Base-by-base conservation (phyloP, 495 filamentous ascomycete genomes). In the Aspergillus heteromorphus region DNA sequence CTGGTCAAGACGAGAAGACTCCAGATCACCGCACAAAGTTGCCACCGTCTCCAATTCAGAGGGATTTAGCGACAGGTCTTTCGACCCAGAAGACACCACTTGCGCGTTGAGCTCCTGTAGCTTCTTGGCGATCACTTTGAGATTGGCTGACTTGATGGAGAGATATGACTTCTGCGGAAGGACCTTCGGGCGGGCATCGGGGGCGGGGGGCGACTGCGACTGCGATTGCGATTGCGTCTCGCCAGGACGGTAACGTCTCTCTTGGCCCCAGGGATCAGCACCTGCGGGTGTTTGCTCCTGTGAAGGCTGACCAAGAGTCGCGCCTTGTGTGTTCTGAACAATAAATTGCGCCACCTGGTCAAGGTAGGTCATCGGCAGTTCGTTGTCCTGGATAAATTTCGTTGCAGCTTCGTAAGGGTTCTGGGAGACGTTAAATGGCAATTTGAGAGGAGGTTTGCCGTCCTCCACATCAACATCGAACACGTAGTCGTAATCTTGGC, bases 381-480 rank as follows among this genome's bases (percentile, higher is more conserved):
- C 88, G 56, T 99, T 97, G 59, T 92, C 86, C 53, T 83, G 79
- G 23, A 97, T 87, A 63, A 97, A 99, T 65, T 88, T 96, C 19
- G 85, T 88, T 0, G 95, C 95, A 9, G 88, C 86, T 54, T 96
- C 87, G 66, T 95, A 97, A 2, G 91, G 91, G 65, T 97, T 97
- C 65, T 97, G 87, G 5, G 87, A 88, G 36, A 88, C 77, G 65
- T 99, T 97, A 66, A 89, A 97, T 1, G 95, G 92, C 27, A 99
- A 77, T 64, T 97, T 97, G 29, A 97, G 78, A 2, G 93, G 83
- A 25, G 95, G 95, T 58, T 92, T 90, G 34, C 93, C 95, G 56
- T 97, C 95, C 64, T 96, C 88, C 53, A 97, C 92, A 62, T 97
- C 95, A 21, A 99, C 93, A 64, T 97, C 92, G 59, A 97, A 99